Base-by-base conservation (phyloP, 2,329 filamentous ascomycete genomes). In the Xylogone sp. region DNA sequence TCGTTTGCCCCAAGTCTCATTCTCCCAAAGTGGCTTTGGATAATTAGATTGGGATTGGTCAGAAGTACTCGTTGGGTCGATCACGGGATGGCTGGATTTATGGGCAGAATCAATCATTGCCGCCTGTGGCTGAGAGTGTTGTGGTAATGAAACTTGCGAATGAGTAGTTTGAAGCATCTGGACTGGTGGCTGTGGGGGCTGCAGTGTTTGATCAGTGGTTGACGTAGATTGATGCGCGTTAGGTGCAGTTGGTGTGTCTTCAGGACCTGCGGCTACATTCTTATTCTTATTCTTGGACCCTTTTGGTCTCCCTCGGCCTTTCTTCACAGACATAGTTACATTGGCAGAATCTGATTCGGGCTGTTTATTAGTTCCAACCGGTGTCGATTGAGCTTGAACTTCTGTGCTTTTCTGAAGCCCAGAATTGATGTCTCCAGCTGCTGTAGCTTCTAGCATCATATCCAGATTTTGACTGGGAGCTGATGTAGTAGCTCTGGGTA, bases 251-350 rank as follows among this genome's bases (percentile, higher is more conserved):
- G 50, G 29, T 20, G 59, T 31, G 22, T 49, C 45, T 7, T 53
- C 52, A 20, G 71, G 68, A 53, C 72, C 76, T 2, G 72, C 68
- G 6, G n/a, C 34, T 13, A 29, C 53, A 39, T 59, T 63, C 9
- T 27, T 10, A 24, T 56, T 57, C 2, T 74, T 70, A 53, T 79
- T 80, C 53, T 75, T 77, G 1, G 77, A 79, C 0, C 77, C 77
- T 53, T 78, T 79, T 0, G 77, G 77, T 27, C 77, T 70, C 5
- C 77, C 65, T 43, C 67, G 53, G 48, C 62, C 65, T 62, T 52
- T 59, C 50, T 61, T 69, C 57, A 22, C 62, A 18, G 56, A n/a
- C n/a, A n/a, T 57, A 45, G 61, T 62, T 31, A 55, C 45, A 31
- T 51, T 56, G 19, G 46, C 44, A 8, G 46, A 39, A 19, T 45